These are phyloP conservation scores for Cornus suecica DNA, from an alignment of 148 eudicot species.

Conservation along the genomic window DNA sequence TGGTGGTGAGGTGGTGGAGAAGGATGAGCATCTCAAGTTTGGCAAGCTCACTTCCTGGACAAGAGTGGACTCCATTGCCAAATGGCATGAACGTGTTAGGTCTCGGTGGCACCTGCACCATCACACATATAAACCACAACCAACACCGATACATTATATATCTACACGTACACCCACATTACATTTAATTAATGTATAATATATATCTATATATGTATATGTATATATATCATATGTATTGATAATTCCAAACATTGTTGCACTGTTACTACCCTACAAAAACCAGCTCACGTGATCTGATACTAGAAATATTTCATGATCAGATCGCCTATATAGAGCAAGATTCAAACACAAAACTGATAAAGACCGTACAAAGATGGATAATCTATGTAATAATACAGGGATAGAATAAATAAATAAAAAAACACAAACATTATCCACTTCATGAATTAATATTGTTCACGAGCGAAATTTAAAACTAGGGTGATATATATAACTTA, in stretches of 20 bases:
- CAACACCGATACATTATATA: no score
- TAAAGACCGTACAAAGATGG: slow-evolving; percentile 13
- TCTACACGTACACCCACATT: no score
- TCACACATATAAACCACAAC: slow-evolving; percentile 10
- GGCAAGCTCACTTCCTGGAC: slow-evolving; percentile 89
- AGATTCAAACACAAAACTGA: not conserved
- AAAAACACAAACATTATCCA: no score
- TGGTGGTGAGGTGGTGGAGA: slow-evolving; percentile 67
- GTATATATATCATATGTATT: not conserved
- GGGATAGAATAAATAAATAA: not conserved
- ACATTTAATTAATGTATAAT: no score
- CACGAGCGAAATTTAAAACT: not conserved
- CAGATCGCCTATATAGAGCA: not conserved
- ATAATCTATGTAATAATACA: slow-evolving; percentile 27
- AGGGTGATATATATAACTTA: not conserved
- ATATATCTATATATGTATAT: no score
- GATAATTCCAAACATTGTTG: not conserved
- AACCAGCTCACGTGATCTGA: slow-evolving; percentile 41
- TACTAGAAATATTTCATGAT: slow-evolving; percentile 18
- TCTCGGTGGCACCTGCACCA: slow-evolving; percentile 56
- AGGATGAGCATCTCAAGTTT: slow-evolving; percentile 84
- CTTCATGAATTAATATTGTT: not conserved
- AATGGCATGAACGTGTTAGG: slow-evolving; percentile 86
- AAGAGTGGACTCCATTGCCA: slow-evolving; percentile 82
- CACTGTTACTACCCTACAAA: slow-evolving; percentile 18